Conservation (phyloP, 2,329 filamentous ascomycete species). For the Neoscytalidium dimidiatum region DNA sequence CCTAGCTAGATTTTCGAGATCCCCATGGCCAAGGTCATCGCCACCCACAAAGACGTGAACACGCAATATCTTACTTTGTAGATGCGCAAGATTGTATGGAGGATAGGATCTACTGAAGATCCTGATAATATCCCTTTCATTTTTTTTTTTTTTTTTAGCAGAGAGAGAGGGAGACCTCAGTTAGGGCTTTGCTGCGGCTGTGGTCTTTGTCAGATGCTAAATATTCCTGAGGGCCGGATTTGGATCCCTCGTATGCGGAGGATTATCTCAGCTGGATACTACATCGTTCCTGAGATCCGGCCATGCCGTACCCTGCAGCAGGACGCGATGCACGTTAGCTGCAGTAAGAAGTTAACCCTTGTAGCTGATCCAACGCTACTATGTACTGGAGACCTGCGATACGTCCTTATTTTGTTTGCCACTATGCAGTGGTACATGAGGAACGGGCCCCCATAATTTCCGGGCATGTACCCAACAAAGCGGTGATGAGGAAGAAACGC, state of each 20-base stretch:
- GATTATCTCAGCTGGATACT: constrained; percentile 1
- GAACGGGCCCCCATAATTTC: constrained; percentile 8
- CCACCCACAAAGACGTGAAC: neutral
- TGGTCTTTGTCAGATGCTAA: constrained; percentile 9
- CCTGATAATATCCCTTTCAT: neutral
- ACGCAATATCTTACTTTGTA: neutral
- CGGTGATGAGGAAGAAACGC: neutral
- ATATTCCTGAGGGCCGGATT: neutral
- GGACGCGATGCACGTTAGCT: neutral
- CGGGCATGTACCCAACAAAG: neutral
- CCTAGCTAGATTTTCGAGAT: too few relatives aligned
- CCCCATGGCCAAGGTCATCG: neutral
- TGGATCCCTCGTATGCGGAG: neutral
- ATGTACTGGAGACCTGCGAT: constrained; percentile 2
- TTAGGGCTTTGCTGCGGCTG: neutral
- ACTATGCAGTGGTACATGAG: constrained; percentile 3
- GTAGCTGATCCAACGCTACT: neutral
- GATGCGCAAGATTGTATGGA: neutral
- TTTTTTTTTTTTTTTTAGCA: too few relatives aligned
- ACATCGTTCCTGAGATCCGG: neutral
- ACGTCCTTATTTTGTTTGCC: neutral
- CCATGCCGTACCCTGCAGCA: neutral
- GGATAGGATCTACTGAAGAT: neutral
- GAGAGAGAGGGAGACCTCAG: neutral
- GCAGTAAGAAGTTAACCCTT: neutral